Percentiles rank a stretch among this genome's conserved stretches.
Evolutionary conservation across 2,329 filamentous ascomycete genomes (phyloP).

Genomic region (Coniochaeta sp.): DNA sequence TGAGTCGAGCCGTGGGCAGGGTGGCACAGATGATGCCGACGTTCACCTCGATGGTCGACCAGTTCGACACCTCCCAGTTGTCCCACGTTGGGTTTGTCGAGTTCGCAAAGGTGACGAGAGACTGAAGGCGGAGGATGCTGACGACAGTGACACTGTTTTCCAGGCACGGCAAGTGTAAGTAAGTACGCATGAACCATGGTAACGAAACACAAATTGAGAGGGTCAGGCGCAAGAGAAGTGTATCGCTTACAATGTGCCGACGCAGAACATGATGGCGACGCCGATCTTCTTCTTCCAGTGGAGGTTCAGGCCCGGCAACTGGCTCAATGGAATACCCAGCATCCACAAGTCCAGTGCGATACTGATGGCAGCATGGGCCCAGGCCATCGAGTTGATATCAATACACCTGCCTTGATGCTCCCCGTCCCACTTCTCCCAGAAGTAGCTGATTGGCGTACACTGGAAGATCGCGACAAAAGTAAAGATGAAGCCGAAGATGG

Average conservation of each 20-base stretch:
- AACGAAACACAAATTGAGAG: neutral
- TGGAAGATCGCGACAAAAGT: slow-evolving; percentile 25
- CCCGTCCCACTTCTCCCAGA: slow-evolving; percentile 34
- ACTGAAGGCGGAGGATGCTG: slow-evolving; percentile 19
- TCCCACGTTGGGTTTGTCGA: slow-evolving; percentile 21
- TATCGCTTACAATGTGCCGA: slow-evolving; percentile 28
- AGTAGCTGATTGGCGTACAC: slow-evolving; percentile 29
- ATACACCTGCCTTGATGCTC: slow-evolving; percentile 30
- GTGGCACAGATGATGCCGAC: slow-evolving; percentile 24
- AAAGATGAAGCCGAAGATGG: slow-evolving; percentile 21
- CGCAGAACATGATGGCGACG: slow-evolving; percentile 32
- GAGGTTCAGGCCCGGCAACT: slow-evolving; percentile 24
- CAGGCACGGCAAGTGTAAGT: neutral
- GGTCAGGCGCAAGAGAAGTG: neutral
- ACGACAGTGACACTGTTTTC: slow-evolving; percentile 20
- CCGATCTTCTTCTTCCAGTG: slow-evolving; percentile 34
- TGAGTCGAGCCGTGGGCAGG: slow-evolving; percentile 19
- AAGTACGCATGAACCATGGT: neutral
- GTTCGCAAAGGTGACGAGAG: slow-evolving; percentile 19
- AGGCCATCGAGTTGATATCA: slow-evolving; percentile 29
- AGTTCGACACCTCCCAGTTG: slow-evolving; percentile 16
- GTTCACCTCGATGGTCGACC: slow-evolving; percentile 23
- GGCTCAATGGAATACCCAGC: slow-evolving; percentile 30
- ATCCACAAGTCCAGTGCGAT: slow-evolving; percentile 35
- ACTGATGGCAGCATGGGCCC: slow-evolving; percentile 32